A percentile compares a stretch with the other conserved stretches of the same genome.
Evolutionary conservation across 352 stramenopile genomes (phyloP).

Genomic region (Phytophthora sp.): DNA sequence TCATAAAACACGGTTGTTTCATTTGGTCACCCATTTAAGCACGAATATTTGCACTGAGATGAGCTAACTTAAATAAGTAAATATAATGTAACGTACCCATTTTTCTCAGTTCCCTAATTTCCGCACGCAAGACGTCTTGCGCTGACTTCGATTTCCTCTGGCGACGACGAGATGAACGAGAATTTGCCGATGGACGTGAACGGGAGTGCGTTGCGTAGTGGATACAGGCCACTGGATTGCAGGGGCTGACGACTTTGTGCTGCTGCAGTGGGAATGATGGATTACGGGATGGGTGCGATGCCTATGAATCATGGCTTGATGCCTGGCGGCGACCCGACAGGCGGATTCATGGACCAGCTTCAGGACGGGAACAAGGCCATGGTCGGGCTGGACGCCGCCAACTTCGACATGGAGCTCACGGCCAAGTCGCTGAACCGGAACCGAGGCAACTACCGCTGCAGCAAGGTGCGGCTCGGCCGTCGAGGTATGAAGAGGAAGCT

Average conservation of each 20-base stretch:
- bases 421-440: slow-evolving; percentile 80
- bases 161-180: slow-evolving; percentile 27
- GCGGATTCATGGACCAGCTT: slow-evolving; percentile 62
- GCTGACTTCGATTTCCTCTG: too few relatives aligned
- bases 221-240: neutral
- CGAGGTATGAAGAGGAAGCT: neutral
- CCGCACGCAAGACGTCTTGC: slow-evolving; percentile 3
- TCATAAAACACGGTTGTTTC: too few relatives aligned
- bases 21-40: neutral
- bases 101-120: slow-evolving; percentile 18
- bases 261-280: slow-evolving; percentile 56
- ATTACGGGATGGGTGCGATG: slow-evolving; percentile 62
- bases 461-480: slow-evolving; percentile 52
- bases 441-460: slow-evolving; percentile 88
- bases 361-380: slow-evolving; percentile 46
- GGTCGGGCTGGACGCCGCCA: slow-evolving; percentile 22
- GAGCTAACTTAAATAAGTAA: neutral
- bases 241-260: slow-evolving; percentile 2
- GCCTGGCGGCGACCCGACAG: slow-evolving; percentile 27
- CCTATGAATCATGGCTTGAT: too few relatives aligned
- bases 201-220: neutral
- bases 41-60: neutral
- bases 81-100: neutral
- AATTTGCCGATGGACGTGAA: slow-evolving; percentile 46
- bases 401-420: slow-evolving; percentile 51